Base-by-base conservation (phyloP, 116 monocot genomes). In the Dioscorea cayenensis region DNA sequence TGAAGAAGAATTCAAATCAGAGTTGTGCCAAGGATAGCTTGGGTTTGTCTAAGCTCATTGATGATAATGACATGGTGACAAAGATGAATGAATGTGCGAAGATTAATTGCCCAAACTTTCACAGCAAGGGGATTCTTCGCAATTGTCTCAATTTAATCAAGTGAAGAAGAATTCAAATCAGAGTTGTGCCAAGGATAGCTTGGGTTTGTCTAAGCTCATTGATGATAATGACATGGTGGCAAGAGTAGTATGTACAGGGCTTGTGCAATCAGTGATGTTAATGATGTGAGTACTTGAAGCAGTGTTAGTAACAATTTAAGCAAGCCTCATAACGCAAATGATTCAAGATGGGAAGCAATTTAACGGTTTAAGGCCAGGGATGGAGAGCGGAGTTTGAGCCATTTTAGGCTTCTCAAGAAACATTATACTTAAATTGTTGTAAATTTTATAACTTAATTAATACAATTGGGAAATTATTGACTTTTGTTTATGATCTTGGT, bases 261-360 rank as follows among this genome's bases (percentile, higher is more conserved):
- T 13, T 83, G 83, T 68, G 74, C 75, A 22, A 75, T 83, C 62
- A 83, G 77, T 50, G 80, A 83, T 66, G 66, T 83, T 6, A 86
- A 80, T 36, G 83, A 86, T 37, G 86, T 77, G 65, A 86, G 86
- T 67, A 79, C 75, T n/a, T 83, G 86, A 64, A 86, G 86, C 65
- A 86, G 83, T 51, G 48, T 82, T 36, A 70, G 71, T 36, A 83
- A 79, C 70, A 77, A 64, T 28, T 43, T 75, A 10, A 81, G 55
- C 51, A 85, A 85, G 71, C 85, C 85, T 49, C 85, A 85, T 50
- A 85, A 81, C 48, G 85, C 75, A 29, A 85, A 81, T 51, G 85
- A 85, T 67, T 70, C 72, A 14, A 85, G 85, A 75, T 85, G 77
- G 85, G 85, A 85, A 72, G 78, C 85, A 14, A 85, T 81, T 37